Base-by-base conservation (phyloP, 345 rosid species). In the Excoecaria agallocha region DNA sequence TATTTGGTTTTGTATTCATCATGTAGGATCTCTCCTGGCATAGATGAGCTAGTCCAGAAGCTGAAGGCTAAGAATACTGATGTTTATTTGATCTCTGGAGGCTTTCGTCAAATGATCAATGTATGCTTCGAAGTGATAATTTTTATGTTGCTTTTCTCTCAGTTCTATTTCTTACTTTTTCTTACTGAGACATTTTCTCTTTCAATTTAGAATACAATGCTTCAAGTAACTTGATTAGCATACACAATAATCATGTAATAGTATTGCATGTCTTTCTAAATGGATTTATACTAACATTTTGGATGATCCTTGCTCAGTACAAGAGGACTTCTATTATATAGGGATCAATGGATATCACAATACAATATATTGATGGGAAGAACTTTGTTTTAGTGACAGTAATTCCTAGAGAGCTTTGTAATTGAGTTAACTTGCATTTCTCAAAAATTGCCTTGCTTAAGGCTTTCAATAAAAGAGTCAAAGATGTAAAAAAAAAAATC, bases 21-120 rank as follows among this genome's bases (percentile, higher is more conserved):
- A 30, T 25, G 15, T 68, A 94, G 97, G 85, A 78, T 92, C 57
- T 94, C 98, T 70, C 89, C 90, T 68, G 97, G 98, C 79, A 89
- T 92, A 63, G 89, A 81, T 52, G 93, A 90, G 79, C 76, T 94
- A 79, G 87, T 90, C 79, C 80, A 80, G 88, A 90, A 85, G 85
- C 88, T 94, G 78, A 88, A 84, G 90, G 89, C 89, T 68, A 81
- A 81, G 65, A 86, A 89, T 48, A 82, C 74, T 1, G 72, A 83
- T 82, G 94, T 91, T 69, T 93, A 86, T 84, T 85, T 95, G 86
- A 82, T 95, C 75, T 95, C 98, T 9, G 98, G 99, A 77, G 99
- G 98, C 66, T 95, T 95, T 80, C 91, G 96, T 54, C 97, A 91
- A 77, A 95, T 95, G 99, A 95, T 95, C 81, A 91, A 91, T 78